Evolutionary conservation across 164 flowering plant genomes (phyloP), one percentile per base, ranked within the genome.

Genomic region (Vitis riparia): DNA sequence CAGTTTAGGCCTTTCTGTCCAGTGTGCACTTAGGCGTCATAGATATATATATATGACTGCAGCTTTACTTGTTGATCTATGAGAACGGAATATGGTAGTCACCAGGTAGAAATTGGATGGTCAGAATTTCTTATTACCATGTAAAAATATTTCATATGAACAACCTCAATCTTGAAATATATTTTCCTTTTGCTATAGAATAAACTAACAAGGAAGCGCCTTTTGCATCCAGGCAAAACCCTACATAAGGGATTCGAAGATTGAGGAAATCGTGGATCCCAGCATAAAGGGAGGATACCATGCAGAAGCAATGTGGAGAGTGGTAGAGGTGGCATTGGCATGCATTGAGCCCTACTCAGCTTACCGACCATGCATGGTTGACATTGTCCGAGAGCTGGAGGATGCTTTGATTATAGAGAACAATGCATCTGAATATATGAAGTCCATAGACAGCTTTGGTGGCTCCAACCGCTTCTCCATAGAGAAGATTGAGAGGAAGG

Each of bases 401-500:
- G 92, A 89, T 76, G 93, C 97, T 49, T 74, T 91, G 75, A 91
- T 91, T 65, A 89, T 89, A 72, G 93, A 91, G 78, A 91, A 84
- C 73, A 91, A 91, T 78, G 92, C 97, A 58, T 91, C 93, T 19
- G 92, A 89, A 78, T 88, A 89, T 73, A 84, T 89, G 91, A 89
- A 78, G 70, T 89, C 96, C 71, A 86, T 89, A 13, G 91, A 91
- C 71, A 89, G 96, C 80, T 57, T 87, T 29, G 89, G 88, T 4
- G 91, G 89, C 16, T 89, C 96, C 10, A 79, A 80, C 69, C 85
- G 90, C 51, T 86, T 56, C 70, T 71, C 87, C 8, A 75, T 80
- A 5, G 85, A 77, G n/a, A 37, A 37, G 44, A 62, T 78, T 5
- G 91, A 88, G 51, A 86, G 73, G 76, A 84, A 80, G 77, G 75